phyloP scores from a whole-genome alignment of 164 flowering plant species.

The Chimonanthus praecox region DNA sequence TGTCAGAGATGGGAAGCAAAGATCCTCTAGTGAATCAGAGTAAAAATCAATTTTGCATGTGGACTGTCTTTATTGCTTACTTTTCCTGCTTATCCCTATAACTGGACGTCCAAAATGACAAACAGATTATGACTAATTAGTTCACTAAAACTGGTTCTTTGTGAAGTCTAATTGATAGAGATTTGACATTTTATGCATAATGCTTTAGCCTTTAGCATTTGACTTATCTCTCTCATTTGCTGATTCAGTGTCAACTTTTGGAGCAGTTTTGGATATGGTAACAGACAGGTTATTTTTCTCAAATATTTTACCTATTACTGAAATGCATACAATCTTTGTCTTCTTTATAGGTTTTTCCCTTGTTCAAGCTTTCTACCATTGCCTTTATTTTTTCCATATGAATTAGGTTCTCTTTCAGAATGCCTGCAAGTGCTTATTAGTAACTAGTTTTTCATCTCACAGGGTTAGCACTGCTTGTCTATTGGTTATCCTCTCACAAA shows the following conservation, averaged over 20 bases:
- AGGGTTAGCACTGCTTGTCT: constrained; percentile 98
- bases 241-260: constrained; percentile 82
- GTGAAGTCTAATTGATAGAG: background rate
- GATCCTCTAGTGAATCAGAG: background rate
- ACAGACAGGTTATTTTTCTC: constrained; percentile 67
- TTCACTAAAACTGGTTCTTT: background rate
- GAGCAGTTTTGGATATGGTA: constrained; percentile 98
- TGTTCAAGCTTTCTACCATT: background rate
- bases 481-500: constrained; percentile 77
- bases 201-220: background rate
- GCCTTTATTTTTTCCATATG: background rate
- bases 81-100: background rate
- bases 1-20: background rate
- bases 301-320: background rate
- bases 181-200: background rate
- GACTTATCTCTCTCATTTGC: constrained; percentile 6
- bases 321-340: background rate
- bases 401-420: background rate
- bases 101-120: background rate
- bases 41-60: background rate
- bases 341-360: background rate
- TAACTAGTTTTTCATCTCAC: constrained; percentile 15
- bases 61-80: background rate
- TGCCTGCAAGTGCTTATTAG: background rate
- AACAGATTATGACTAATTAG: background rate